Percentiles rank a stretch among this genome's conserved stretches.
phyloP scores from a whole-genome alignment of 2,329 filamentous ascomycete species.

The Clarireedia homoeocarpa region DNA sequence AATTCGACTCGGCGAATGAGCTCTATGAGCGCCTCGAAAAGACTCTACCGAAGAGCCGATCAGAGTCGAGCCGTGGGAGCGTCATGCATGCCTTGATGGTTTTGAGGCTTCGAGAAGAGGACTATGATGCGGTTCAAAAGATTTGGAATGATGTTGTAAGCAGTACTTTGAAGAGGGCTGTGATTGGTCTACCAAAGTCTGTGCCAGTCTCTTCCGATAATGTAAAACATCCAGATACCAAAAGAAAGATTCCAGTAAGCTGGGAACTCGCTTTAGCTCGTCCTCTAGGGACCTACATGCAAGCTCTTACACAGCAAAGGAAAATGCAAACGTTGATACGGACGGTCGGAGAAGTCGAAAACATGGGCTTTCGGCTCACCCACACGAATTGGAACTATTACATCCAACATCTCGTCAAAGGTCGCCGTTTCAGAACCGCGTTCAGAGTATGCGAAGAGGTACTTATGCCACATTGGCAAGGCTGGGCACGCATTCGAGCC shows the following conservation, averaged over 20 bases:
- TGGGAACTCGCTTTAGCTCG: slow-evolving; percentile 35
- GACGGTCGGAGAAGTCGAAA: slow-evolving; percentile 41
- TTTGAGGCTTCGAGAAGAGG: slow-evolving; percentile 48
- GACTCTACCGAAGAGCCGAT: slow-evolving; percentile 31
- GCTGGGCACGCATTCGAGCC: slow-evolving; percentile 46
- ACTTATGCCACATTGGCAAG: slow-evolving; percentile 72
- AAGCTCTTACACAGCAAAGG: slow-evolving; percentile 43
- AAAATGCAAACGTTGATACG: slow-evolving; percentile 43
- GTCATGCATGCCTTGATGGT: slow-evolving; percentile 62
- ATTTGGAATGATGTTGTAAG: slow-evolving; percentile 59
- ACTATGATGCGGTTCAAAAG: slow-evolving; percentile 52
- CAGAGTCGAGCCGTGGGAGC: slow-evolving; percentile 39
- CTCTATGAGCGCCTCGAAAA: slow-evolving; percentile 48
- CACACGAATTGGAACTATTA: slow-evolving; percentile 75
- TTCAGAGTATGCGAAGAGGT: slow-evolving; percentile 67
- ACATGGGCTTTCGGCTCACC: slow-evolving; percentile 65
- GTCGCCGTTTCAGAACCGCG: slow-evolving; percentile 54
- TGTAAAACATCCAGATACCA: background rate
- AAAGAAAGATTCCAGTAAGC: slow-evolving; percentile 9
- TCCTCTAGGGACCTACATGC: slow-evolving; percentile 41
- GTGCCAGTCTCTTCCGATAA: background rate
- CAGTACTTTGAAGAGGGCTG: slow-evolving; percentile 40
- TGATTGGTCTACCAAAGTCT: slow-evolving; percentile 7
- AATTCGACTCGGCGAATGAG: slow-evolving; percentile 41
- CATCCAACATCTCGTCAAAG: slow-evolving; percentile 57